These are phyloP conservation scores for Peterozyma xylosa DNA, from an alignment of 805 yeast genomes.

Conservation along the genomic window DNA sequence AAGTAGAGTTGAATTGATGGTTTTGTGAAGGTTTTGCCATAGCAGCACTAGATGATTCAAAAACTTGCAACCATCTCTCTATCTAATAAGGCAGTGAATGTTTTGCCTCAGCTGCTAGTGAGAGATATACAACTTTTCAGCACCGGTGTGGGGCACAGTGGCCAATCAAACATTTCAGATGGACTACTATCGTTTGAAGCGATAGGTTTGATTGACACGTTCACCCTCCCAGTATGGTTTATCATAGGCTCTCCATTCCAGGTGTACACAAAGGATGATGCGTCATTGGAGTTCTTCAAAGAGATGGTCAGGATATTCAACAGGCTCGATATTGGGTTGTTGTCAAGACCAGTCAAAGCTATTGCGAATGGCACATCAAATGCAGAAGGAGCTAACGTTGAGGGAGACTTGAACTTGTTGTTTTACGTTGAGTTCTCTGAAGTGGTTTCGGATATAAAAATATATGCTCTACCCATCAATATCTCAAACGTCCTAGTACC, in stretches of 20 bases:
- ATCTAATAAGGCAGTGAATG: no score
- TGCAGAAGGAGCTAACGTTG: not conserved
- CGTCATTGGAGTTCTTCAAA: conserved; percentile 2
- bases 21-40: no score
- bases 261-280: conserved; percentile 1
- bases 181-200: not conserved
- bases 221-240: conserved; percentile 4
- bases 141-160: no score
- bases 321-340: conserved; percentile 2
- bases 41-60: no score
- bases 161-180: no score
- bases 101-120: no score
- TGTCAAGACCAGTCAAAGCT: not conserved
- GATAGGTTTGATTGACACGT: not conserved
- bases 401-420: conserved; percentile 2
- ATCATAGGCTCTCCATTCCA: conserved; percentile 4
- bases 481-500: conserved; percentile 2
- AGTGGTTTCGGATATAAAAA: not conserved
- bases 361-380: not conserved
- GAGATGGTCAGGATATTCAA: not conserved
- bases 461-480: conserved; percentile 4
- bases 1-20: no score
- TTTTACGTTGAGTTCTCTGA: not conserved
- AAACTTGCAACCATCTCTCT: no score
- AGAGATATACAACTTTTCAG: no score